Conservation (phyloP, 2,329 filamentous ascomycete species). For the Periconia digitata region DNA sequence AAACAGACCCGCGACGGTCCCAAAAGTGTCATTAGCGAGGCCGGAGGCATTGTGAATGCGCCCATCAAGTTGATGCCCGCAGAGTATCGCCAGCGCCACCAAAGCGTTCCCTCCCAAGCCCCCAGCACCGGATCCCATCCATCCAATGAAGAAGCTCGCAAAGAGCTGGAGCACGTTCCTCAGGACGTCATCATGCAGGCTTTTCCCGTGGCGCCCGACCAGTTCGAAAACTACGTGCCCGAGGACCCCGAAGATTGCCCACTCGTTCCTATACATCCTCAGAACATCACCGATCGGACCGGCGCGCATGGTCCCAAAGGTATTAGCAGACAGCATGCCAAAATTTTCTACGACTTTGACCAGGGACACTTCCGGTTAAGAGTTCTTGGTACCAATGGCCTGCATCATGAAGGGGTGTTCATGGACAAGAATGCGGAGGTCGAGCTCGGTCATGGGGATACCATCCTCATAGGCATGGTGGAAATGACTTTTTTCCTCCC, state of each 20-base stretch:
- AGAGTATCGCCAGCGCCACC: slow-evolving; percentile 39
- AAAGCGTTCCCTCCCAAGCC: slow-evolving; percentile 49
- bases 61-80: slow-evolving; percentile 35
- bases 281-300: slow-evolving; percentile 30
- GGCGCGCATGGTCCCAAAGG: slow-evolving; percentile 67
- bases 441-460: slow-evolving; percentile 64
- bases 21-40: slow-evolving; percentile 66
- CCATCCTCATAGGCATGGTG: slow-evolving; percentile 73
- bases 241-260: slow-evolving; percentile 62
- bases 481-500: slow-evolving; percentile 70
- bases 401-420: slow-evolving; percentile 48
- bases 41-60: slow-evolving; percentile 63
- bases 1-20: slow-evolving; percentile 56
- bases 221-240: slow-evolving; percentile 62
- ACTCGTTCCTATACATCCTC: slow-evolving; percentile 72
- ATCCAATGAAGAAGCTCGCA: slow-evolving; percentile 33
- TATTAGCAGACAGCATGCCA: slow-evolving; percentile 74
- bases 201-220: slow-evolving; percentile 42
- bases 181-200: slow-evolving; percentile 40
- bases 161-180: slow-evolving; percentile 31
- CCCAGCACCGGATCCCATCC: slow-evolving; percentile 52
- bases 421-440: slow-evolving; percentile 18
- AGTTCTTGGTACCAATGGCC: slow-evolving; percentile 66
- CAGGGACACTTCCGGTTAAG: slow-evolving; percentile 66
- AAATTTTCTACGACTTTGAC: slow-evolving; percentile 69